Evolutionary conservation across 306 rosid species (phyloP).

Genomic region (Vigna unguiculata): DNA sequence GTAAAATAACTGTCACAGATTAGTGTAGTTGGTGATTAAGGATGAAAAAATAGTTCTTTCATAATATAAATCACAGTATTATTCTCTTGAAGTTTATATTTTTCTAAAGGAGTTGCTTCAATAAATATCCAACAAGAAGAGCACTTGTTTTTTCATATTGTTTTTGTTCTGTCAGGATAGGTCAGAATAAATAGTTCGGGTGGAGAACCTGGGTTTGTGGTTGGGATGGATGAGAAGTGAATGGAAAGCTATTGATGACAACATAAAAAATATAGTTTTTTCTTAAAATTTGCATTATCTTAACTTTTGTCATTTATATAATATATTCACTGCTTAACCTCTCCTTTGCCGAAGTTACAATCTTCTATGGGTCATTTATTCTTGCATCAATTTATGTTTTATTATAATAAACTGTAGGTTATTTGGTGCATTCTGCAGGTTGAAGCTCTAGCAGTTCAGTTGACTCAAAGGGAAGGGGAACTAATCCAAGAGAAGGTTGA

Average conservation of each 20-base stretch:
- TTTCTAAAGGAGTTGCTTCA: conserved; percentile 17
- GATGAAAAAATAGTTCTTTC: not conserved
- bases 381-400: not conserved
- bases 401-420: conserved; percentile 22
- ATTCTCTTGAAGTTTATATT: conserved; percentile 22
- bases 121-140: conserved; percentile 8
- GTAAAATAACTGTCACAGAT: not conserved
- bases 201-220: not conserved
- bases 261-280: conserved; percentile 11
- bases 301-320: not conserved
- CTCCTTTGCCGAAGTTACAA: not conserved
- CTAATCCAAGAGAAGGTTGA: conserved; percentile 89
- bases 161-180: conserved; percentile 7
- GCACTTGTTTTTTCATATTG: not conserved
- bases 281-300: conserved; percentile 9
- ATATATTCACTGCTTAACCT: conserved; percentile 2
- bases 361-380: not conserved
- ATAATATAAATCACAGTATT: too few species aligned
- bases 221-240: not conserved
- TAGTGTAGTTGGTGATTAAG: not conserved
- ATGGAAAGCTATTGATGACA: not conserved
- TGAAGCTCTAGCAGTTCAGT: conserved; percentile 88
- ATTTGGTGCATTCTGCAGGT: conserved; percentile 48
- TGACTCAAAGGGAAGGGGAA: conserved; percentile 78
- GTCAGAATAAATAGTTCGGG: not conserved